Conservation (phyloP, 1,139 yeast species). For the Suhomyces bokatorum region DNA sequence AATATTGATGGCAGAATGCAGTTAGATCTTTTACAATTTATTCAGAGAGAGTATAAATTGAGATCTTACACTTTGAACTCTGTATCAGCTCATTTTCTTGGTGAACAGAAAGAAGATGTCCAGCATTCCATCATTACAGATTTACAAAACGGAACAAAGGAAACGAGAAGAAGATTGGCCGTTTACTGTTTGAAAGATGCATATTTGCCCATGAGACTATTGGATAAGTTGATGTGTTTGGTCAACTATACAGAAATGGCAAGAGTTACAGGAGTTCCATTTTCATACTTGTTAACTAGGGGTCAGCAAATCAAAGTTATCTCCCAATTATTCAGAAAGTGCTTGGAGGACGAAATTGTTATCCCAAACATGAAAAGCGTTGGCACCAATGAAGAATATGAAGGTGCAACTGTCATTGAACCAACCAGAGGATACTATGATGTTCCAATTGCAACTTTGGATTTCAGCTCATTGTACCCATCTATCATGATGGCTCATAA, state of each 20-base stretch:
- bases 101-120: slow-evolving; percentile 97
- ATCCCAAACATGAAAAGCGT: slow-evolving; percentile 88
- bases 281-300: slow-evolving; percentile 80
- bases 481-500: slow-evolving; percentile 99
- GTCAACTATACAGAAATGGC: slow-evolving; percentile 99
- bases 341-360: slow-evolving; percentile 79
- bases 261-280: slow-evolving; percentile 98
- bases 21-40: slow-evolving; percentile 85
- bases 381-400: slow-evolving; percentile 87
- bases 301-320: slow-evolving; percentile 98
- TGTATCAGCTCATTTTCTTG: slow-evolving; percentile 90
- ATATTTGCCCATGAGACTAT: slow-evolving; percentile 78
- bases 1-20: slow-evolving; percentile 97
- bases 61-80: slow-evolving; percentile 94
- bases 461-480: slow-evolving; percentile 96
- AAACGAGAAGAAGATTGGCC: slow-evolving; percentile 91
- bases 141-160: slow-evolving; percentile 87
- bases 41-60: slow-evolving; percentile 91
- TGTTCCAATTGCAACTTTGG: slow-evolving; percentile 95
- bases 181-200: slow-evolving; percentile 98
- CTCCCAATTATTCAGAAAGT: slow-evolving; percentile 91
- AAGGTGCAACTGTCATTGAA: slow-evolving; percentile 98
- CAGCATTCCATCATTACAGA: slow-evolving; percentile 96
- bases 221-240: slow-evolving; percentile 93
- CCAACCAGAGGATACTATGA: slow-evolving; percentile 95